A percentile compares a stretch with the other conserved stretches of the same genome.
Conservation (phyloP, 495 filamentous ascomycete genomes). For the Penicillium macrosclerotiorum region DNA sequence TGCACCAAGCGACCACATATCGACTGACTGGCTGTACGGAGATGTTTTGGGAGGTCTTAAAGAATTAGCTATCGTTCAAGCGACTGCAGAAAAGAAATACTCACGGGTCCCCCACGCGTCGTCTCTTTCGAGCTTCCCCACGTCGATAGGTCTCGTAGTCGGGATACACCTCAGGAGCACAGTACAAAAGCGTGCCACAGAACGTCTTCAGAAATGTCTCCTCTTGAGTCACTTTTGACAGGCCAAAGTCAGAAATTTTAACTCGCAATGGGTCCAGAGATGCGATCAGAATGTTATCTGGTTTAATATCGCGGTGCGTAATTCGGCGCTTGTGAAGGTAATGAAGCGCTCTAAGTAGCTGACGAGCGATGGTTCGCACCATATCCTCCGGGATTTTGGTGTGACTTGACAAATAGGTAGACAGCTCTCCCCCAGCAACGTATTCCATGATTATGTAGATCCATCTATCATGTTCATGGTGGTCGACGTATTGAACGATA, state of each 20-base stretch:
- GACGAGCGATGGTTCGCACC: slow-evolving; percentile 66
- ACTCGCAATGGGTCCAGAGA: slow-evolving; percentile 70
- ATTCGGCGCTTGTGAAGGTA: slow-evolving; percentile 85
- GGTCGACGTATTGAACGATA: slow-evolving; percentile 86
- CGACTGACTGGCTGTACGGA: slow-evolving; percentile 83
- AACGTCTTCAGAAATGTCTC: slow-evolving; percentile 94
- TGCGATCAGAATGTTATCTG: slow-evolving; percentile 89
- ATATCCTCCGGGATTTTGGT: slow-evolving; percentile 64
- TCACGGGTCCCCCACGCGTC: slow-evolving; percentile 49
- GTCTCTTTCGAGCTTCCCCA: slow-evolving; percentile 49
- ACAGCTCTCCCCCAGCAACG: slow-evolving; percentile 82
- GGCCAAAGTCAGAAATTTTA: slow-evolving; percentile 92
- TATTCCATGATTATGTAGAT: slow-evolving; percentile 97
- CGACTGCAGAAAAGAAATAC: slow-evolving; percentile 9
- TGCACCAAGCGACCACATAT: slow-evolving; percentile 92
- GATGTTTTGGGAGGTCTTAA: slow-evolving; percentile 42
- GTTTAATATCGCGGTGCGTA: slow-evolving; percentile 96
- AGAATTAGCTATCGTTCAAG: slow-evolving; percentile 16
- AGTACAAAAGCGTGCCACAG: slow-evolving; percentile 93
- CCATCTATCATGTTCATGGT: slow-evolving; percentile 71
- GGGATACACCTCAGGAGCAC: slow-evolving; percentile 92
- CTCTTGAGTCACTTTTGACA: slow-evolving; percentile 88
- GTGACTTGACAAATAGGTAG: slow-evolving; percentile 59
- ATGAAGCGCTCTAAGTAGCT: slow-evolving; percentile 77
- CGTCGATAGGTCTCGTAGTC: slow-evolving; percentile 60